A percentile compares a stretch with the other conserved stretches of the same genome.
phyloP scores from a whole-genome alignment of 2,329 filamentous ascomycete species.

The Colletotrichum sp. region DNA sequence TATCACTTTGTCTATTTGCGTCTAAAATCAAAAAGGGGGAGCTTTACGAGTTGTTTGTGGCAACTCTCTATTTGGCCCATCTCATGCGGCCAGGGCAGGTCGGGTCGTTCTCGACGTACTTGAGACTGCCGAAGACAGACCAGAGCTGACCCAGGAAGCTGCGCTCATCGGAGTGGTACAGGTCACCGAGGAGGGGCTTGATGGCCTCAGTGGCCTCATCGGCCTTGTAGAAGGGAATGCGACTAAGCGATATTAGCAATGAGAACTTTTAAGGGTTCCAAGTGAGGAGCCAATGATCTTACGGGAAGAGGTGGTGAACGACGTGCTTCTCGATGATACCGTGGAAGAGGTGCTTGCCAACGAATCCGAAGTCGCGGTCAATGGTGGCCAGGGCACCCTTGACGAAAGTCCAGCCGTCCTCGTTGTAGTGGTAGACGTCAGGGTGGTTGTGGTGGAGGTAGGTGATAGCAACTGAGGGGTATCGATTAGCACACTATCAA shows the following conservation, averaged over 20 bases:
- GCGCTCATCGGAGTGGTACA: constrained; percentile 53
- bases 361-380: constrained; percentile 67
- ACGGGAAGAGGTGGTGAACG: constrained; percentile 65
- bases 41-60: not conserved
- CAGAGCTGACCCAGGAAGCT: constrained; percentile 51
- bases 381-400: constrained; percentile 66
- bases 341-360: constrained; percentile 67
- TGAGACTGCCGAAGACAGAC: constrained; percentile 50
- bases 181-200: constrained; percentile 57
- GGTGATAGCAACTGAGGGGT: constrained; percentile 67
- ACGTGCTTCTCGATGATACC: constrained; percentile 66
- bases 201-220: constrained; percentile 64
- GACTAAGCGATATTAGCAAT: constrained; percentile 28
- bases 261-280: not conserved
- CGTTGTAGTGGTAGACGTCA: constrained; percentile 56
- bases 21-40: not conserved
- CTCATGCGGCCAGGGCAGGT: constrained; percentile 37
- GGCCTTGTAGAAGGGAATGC: constrained; percentile 66
- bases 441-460: constrained; percentile 76
- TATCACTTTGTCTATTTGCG: not conserved
- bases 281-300: constrained; percentile 24
- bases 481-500: not conserved
- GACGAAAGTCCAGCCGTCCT: constrained; percentile 64
- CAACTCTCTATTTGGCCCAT: constrained; percentile 31
- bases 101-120: constrained; percentile 50